Conservation (phyloP, 805 yeast genomes). For the Barnettozyma wickerhamii region DNA sequence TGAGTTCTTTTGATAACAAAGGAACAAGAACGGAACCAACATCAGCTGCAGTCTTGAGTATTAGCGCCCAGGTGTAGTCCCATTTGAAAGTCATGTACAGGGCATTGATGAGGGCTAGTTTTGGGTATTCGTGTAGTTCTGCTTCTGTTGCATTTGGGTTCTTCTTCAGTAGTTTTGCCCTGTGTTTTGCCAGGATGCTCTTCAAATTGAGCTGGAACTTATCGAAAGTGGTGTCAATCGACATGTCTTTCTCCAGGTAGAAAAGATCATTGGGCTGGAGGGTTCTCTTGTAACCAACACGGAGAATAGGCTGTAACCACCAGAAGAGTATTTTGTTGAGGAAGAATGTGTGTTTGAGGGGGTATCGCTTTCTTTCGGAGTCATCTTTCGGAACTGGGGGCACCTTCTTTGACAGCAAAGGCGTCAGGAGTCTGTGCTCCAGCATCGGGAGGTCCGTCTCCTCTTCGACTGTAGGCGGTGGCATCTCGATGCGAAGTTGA, state of each 20-base stretch:
- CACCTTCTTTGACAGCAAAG: conserved; percentile 32
- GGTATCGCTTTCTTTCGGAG: conserved; percentile 42
- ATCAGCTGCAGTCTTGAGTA: conserved; percentile 43
- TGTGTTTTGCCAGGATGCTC: conserved; percentile 29
- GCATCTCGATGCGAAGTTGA: no score
- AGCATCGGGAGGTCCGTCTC: conserved; percentile 19
- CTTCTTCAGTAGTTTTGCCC: conserved; percentile 25
- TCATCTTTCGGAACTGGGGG: conserved; percentile 52
- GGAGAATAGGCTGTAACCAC: conserved; percentile 66
- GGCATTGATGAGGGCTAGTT: conserved; percentile 35
- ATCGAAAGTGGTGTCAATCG: conserved; percentile 37
- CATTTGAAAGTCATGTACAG: conserved; percentile 45
- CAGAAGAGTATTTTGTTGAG: conserved; percentile 48
- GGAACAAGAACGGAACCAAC: conserved; percentile 49
- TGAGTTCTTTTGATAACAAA: conserved; percentile 47
- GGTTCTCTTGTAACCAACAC: conserved; percentile 68
- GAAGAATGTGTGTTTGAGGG: conserved; percentile 35
- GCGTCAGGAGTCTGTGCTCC: conserved; percentile 33
- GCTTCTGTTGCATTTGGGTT: conserved; percentile 35
- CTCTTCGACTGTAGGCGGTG: no score
- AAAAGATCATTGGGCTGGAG: conserved; percentile 60
- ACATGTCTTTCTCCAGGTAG: conserved; percentile 37
- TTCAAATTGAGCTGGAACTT: conserved; percentile 34
- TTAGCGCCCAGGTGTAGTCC: conserved; percentile 37
- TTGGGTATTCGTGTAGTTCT: conserved; percentile 40